Percentiles rank a stretch among this genome's conserved stretches.
Conservation (phyloP, 1,284 basidiomycete species). For the Ceratobasidium sp. region DNA sequence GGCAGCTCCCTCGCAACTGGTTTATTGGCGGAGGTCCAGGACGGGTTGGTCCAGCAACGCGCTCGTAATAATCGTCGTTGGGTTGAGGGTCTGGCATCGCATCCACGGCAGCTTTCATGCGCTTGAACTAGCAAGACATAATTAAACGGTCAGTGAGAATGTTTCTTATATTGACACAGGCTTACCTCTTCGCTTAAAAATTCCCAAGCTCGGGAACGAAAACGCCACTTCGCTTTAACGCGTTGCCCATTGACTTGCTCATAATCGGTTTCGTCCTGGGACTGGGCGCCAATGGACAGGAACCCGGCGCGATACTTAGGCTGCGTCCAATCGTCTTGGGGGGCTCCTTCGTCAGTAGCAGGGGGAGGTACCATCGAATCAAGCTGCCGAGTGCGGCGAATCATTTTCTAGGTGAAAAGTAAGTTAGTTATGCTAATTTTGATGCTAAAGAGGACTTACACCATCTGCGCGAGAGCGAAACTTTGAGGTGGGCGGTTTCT, state of each 20-base stretch:
- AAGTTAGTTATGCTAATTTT: neutral
- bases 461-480: neutral
- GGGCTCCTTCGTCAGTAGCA: no score
- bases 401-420: neutral
- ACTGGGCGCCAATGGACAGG: neutral
- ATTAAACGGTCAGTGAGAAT: no score
- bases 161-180: no score
- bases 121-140: neutral
- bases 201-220: neutral
- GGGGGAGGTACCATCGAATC: no score
- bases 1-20: neutral
- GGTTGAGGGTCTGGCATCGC: neutral
- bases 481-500: neutral
- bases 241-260: neutral
- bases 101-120: neutral
- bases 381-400: no score
- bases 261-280: neutral
- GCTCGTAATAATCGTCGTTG: neutral
- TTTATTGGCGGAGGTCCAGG: neutral
- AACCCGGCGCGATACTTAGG: neutral
- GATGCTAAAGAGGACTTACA: neutral
- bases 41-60: neutral
- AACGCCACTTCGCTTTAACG: neutral
- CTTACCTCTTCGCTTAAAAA: conserved; percentile 6
- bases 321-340: no score